Base-by-base conservation (phyloP, 192 early-diverging fungal genomes). In the Backusella macrospora region DNA sequence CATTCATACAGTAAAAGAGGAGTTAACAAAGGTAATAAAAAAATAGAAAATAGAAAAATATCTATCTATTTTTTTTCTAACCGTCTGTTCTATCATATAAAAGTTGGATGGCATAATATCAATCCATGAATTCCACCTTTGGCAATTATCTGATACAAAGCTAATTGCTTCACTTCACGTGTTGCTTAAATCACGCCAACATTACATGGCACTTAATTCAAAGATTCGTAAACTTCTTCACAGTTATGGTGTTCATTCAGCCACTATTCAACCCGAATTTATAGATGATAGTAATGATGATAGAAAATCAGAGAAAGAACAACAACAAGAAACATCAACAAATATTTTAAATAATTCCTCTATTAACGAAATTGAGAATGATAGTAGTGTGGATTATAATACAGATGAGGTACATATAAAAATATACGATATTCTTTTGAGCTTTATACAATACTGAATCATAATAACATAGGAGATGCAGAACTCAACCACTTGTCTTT, bases 181-280 rank as follows among this genome's bases (percentile, higher is more conserved):
- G 1, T 77, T 89, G 16, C 80, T 95, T 12, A 76, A 80, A 16
- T 85, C 84, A 14, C 86, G 86, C 42, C 72, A 80, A 70, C 75
- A 88, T 63, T 96, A 94, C 71, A 93, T 93, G 90, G 76, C 78
- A 7, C 82, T 96, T 23, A 91, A 92, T 7, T 72, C 85, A 16
- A 68, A 83, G 13, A 88, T 98, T 75, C 93, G 95, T 84, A 76
- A 73, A n/a, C 78, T 90, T 21, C 86, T 98, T 82, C 95, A 96
- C 74, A 69, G 76, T 2, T 82, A 89, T 69, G 95, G 95, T 14
- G 84, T 98, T 43, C 96, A 98, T 75, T 92, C 92, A 23, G 92
- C 92, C 1, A 96, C 95, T 3, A 91, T 98, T 48, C 96, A 98
- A 81, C 95, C 95, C 15, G 96, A 98, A 81, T 95, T 95, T 85